Percentiles rank a stretch among this genome's conserved stretches.
phyloP scores from a whole-genome alignment of 2,329 filamentous ascomycete species.

The Alternaria infectoria region DNA sequence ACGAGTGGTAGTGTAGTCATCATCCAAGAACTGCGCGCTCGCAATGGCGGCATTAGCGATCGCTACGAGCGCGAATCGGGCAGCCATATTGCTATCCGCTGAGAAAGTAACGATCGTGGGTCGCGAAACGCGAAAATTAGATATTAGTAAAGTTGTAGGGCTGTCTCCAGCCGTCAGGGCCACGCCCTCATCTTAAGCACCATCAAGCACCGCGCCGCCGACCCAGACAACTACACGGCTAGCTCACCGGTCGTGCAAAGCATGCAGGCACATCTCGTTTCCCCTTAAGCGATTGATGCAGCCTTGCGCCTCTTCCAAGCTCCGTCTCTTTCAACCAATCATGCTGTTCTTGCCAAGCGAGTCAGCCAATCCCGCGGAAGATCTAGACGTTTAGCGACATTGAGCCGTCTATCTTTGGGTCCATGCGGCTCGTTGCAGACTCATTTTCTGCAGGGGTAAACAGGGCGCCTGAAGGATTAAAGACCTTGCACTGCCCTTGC shows the following conservation, averaged over 20 bases:
- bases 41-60: constrained; percentile 19
- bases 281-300: constrained; percentile 21
- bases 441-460: constrained; percentile 12
- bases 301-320: constrained; percentile 21
- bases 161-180: constrained; percentile 16
- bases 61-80: constrained; percentile 16
- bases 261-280: constrained; percentile 24
- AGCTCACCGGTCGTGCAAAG: constrained; percentile 28
- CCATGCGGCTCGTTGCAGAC: constrained; percentile 12
- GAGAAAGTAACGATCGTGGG: constrained; percentile 1
- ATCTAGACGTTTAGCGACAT: constrained; percentile 24
- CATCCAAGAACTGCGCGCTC: constrained; percentile 13
- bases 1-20: not conserved
- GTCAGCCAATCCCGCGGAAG: constrained; percentile 5
- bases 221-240: constrained; percentile 13
- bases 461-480: constrained; percentile 18
- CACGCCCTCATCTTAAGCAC: constrained; percentile 29
- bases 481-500: constrained; percentile 16
- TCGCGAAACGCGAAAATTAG: constrained; percentile 15
- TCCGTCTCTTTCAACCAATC: constrained; percentile 14
- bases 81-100: constrained; percentile 21
- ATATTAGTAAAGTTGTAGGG: constrained; percentile 16
- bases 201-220: constrained; percentile 15
- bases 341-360: constrained; percentile 11
- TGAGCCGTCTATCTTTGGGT: constrained; percentile 24